A percentile compares a stretch with the other conserved stretches of the same genome.
phyloP scores from a whole-genome alignment of 208 protist species.

The Acanthamoeba sp. region DNA sequence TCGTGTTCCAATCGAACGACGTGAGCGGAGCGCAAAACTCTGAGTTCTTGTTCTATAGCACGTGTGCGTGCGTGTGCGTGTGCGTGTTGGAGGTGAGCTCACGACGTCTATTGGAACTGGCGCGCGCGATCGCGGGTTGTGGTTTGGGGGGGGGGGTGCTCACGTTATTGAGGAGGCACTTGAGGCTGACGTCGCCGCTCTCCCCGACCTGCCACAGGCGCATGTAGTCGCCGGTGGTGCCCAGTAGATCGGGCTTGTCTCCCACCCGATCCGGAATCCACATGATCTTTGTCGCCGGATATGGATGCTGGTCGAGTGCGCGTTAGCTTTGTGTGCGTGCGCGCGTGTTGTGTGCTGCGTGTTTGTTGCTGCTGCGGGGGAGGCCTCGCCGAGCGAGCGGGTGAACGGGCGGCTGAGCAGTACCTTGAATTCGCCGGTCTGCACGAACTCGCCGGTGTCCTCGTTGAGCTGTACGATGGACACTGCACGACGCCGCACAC shows the following conservation, averaged over 20 bases:
- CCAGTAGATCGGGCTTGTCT: constrained; percentile 93
- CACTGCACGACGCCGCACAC: constrained; percentile 66
- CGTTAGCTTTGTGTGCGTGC: not conserved
- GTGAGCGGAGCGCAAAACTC: constrained; percentile 99
- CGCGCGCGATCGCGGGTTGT: too few species aligned
- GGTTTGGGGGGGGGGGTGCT: not conserved
- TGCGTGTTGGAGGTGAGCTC: too few species aligned
- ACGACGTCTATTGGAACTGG: too few species aligned
- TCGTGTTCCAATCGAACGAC: constrained; percentile 99
- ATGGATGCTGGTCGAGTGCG: constrained; percentile 37
- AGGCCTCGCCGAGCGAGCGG: not conserved
- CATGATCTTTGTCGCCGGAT: constrained; percentile 95
- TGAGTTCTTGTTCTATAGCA: constrained; percentile 94
- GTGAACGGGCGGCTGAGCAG: constrained; percentile 87
- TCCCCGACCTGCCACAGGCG: constrained; percentile 96
- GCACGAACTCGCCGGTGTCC: constrained; percentile 86
- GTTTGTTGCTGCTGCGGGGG: too few species aligned
- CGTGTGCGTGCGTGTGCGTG: too few species aligned
- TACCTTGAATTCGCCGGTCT: constrained; percentile 93
- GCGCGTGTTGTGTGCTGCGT: too few species aligned
- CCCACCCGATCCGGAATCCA: constrained; percentile 93
- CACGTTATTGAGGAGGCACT: constrained; percentile 91
- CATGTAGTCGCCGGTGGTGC: constrained; percentile 98
- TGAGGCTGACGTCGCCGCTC: constrained; percentile 81
- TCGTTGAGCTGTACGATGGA: constrained; percentile 88